Evolutionary conservation across 139 green algal species (phyloP).

Genomic region (Chlorella sp.): DNA sequence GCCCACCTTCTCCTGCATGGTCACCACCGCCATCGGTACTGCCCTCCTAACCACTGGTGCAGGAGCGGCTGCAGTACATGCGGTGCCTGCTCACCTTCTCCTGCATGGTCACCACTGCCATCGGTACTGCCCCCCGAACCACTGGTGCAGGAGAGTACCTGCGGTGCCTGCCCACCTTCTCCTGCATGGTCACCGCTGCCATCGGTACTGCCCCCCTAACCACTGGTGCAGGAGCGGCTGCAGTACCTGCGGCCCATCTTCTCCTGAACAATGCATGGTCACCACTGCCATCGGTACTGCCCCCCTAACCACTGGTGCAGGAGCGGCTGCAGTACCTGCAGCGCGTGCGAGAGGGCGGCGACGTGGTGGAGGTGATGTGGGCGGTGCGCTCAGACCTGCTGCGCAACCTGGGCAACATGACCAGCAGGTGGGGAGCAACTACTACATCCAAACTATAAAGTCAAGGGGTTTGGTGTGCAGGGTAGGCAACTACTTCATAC

Average conservation of each 20-base stretch:
- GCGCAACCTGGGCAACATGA: conserved; percentile 95
- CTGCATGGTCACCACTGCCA: no score
- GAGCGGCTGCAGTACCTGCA: conserved; percentile 57
- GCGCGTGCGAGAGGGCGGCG: conserved; percentile 55
- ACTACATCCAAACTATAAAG: no score
- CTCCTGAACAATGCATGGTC: no score
- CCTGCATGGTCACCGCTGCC: no score
- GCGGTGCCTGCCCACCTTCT: conserved; percentile 58
- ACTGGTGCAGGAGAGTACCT: conserved; percentile 56
- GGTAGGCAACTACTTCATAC: conserved; percentile 51
- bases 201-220: no score
- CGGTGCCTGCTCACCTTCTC: conserved; percentile 28
- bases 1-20: no score
- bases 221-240: conserved; percentile 11
- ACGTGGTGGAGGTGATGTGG: conserved; percentile 66
- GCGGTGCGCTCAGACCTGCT: conserved; percentile 91
- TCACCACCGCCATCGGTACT: no score
- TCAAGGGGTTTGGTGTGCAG: neutral
- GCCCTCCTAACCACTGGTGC: neutral
- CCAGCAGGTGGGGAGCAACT: conserved; percentile 61
- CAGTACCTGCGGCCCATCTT: conserved; percentile 60
- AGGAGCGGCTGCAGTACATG: conserved; percentile 57
- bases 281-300: no score
- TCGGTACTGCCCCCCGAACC: no score
- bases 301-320: neutral